Evolutionary conservation across 306 rosid species (phyloP).

Genomic region (Luffa acutangula): DNA sequence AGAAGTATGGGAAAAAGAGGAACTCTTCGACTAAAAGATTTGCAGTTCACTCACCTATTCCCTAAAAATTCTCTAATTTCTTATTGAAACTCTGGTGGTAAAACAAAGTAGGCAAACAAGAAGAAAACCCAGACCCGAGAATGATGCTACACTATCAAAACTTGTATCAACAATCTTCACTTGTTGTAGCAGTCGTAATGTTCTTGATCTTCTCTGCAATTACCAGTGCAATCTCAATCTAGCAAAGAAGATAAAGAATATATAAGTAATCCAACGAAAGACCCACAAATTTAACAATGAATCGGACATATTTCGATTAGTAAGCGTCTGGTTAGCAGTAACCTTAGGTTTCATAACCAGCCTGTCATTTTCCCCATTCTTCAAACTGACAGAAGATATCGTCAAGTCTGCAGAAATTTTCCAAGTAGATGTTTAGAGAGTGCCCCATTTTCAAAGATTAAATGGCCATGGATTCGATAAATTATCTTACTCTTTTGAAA

Average conservation of each 20-base stretch:
- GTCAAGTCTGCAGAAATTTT: constrained; percentile 18
- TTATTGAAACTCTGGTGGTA: neutral
- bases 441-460: neutral
- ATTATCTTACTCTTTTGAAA: constrained; percentile 46
- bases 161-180: constrained; percentile 10
- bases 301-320: neutral
- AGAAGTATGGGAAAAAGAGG: neutral
- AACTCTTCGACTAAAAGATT: neutral
- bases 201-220: constrained; percentile 22
- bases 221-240: constrained; percentile 44
- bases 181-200: constrained; percentile 12
- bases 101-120: neutral
- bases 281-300: neutral
- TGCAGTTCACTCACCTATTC: neutral
- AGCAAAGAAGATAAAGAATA: constrained; percentile 1
- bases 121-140: neutral
- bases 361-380: constrained; percentile 27
- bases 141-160: neutral
- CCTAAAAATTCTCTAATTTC: neutral
- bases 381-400: constrained; percentile 30
- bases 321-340: neutral
- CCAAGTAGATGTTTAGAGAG: neutral
- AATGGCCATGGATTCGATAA: neutral
- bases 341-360: constrained; percentile 54
- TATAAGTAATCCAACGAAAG: neutral